Base-by-base conservation (phyloP, 2,329 filamentous ascomycete genomes). In the Aureobasidium pullulans region DNA sequence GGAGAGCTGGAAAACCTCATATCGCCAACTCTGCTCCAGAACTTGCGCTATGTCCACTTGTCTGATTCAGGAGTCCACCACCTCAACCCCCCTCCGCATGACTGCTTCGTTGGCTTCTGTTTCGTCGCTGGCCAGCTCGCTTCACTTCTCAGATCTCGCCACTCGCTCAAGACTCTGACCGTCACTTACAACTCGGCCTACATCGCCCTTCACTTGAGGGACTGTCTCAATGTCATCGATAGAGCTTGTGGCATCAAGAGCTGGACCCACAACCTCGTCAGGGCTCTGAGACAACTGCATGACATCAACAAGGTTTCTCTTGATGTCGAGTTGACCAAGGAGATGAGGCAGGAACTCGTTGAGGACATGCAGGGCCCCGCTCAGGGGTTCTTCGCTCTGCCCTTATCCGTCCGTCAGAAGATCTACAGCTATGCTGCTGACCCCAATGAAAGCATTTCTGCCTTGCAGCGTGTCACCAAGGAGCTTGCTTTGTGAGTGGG, bases 211-310 rank as follows among this genome's bases (percentile, higher is more conserved):
- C 69, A 71, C 47, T 60, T 71, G 57, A 64, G 60, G 7, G 44
- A 34, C 2, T 71, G 69, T 62, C 63, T 63, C 58, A 23, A 61
- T 16, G 36, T 29, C 10, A 11, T 3, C 11, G 8, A 16, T 31
- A 57, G 60, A 53, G 43, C 48, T 8, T 71, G 69, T 59, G 68
- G 67, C 52, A 70, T 69, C 57, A 66, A 67, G 34, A 65, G 66
- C 48, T 64, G 64, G 50, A 46, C 68, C 52, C 58, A 56, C 6
- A 59, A 64, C 11, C 56, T 66, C 19, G 36, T 63, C 31, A 28
- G 60, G 2, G 11, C 39, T 4, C 60, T 69, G 10, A 56, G 60
- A 10, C 36, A 56, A 15, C 52, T 68, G 6, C 68, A 65, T 44
- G 61, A 62, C 43, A 50, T 70, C 28, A 59, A 56, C 4, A 56